Conservation (phyloP, 2,329 filamentous ascomycete species). For the Mycogone perniciosa region DNA sequence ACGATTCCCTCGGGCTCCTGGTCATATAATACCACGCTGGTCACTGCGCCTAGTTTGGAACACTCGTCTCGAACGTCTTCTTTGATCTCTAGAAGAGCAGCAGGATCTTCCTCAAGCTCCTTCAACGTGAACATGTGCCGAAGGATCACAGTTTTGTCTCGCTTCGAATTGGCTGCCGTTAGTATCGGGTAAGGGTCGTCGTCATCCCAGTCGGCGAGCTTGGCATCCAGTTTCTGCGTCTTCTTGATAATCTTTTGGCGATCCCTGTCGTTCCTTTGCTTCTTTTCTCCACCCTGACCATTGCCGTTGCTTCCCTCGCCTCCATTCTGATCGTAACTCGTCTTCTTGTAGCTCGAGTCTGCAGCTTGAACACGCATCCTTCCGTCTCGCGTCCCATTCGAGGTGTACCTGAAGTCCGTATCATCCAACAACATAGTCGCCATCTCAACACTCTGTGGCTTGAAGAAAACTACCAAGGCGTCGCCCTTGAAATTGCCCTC, state of each 20-base stretch:
- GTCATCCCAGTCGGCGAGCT: constrained; percentile 92
- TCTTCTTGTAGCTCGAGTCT: constrained; percentile 87
- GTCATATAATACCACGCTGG: constrained; percentile 87
- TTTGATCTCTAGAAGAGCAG: constrained; percentile 82
- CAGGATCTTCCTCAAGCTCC: constrained; percentile 79
- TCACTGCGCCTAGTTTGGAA: constrained; percentile 76
- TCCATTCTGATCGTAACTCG: constrained; percentile 54
- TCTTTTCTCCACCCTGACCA: constrained; percentile 24
- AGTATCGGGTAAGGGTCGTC: constrained; percentile 58
- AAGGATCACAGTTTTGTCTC: constrained; percentile 78
- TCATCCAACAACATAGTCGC: constrained; percentile 77
- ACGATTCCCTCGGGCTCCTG: constrained; percentile 78
- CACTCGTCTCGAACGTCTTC: constrained; percentile 91
- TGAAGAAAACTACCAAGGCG: constrained; percentile 89
- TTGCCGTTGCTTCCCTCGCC: constrained; percentile 12
- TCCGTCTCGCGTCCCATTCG: constrained; percentile 47
- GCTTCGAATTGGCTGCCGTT: constrained; percentile 43
- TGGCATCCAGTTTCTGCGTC: constrained; percentile 84
- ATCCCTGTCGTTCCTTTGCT: constrained; percentile 55
- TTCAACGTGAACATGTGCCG: constrained; percentile 88
- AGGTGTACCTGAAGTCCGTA: constrained; percentile 65
- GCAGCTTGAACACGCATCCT: constrained; percentile 78
- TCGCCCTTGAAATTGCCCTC: constrained; percentile 87
- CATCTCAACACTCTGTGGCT: constrained; percentile 84
- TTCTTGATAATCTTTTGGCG: constrained; percentile 88